phyloP scores from a whole-genome alignment of 257 asterid genomes.

The Nicotiana tabacum region DNA sequence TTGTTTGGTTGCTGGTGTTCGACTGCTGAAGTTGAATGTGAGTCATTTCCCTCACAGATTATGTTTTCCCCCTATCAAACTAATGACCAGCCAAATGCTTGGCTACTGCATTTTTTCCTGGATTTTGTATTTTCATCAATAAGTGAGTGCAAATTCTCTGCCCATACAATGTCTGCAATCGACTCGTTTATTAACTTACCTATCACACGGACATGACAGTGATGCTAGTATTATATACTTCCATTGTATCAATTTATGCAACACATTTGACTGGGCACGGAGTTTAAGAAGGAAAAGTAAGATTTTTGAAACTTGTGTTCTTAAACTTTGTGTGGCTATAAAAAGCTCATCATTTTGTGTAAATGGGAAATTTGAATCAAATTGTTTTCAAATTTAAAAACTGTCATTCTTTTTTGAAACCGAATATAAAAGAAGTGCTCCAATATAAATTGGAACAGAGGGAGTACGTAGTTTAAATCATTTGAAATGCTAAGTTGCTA shows the following conservation, averaged over 20 bases:
- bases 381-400: no score
- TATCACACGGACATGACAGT: not conserved
- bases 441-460: no score
- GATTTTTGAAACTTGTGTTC: no score
- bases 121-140: not conserved
- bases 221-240: not conserved
- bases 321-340: no score
- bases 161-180: not conserved
- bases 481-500: conserved; percentile 2
- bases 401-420: no score
- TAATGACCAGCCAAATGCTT: not conserved
- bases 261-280: no score
- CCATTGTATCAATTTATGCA: no score
- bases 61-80: not conserved
- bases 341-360: no score
- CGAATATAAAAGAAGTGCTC: no score
- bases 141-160: not conserved
- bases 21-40: conserved; percentile 38
- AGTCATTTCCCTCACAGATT: conserved; percentile 19
- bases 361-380: no score
- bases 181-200: not conserved
- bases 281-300: no score
- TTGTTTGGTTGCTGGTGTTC: conserved; percentile 33
- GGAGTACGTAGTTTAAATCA: not conserved
- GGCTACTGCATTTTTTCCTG: not conserved